Evolutionary conservation across 2,329 filamentous ascomycete species (phyloP).

Genomic region (Aspergillus ochraceus): DNA sequence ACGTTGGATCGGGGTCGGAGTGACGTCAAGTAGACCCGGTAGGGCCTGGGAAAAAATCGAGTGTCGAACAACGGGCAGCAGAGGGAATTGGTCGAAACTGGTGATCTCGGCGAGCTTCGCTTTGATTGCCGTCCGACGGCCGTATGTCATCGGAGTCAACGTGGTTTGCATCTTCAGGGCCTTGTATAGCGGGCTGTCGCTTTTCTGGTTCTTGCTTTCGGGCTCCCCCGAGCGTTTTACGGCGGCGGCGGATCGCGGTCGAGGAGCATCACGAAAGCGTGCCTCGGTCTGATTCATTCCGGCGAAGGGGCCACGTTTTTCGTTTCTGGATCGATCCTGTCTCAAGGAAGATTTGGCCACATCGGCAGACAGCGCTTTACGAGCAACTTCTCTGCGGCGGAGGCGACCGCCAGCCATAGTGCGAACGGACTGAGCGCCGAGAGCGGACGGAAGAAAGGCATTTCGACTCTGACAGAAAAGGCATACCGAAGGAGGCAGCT

Average conservation of each 20-base stretch:
- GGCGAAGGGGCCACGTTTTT: slow-evolving; percentile 56
- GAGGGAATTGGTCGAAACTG: slow-evolving; percentile 76
- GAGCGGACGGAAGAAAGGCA: slow-evolving; percentile 16
- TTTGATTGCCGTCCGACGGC: slow-evolving; percentile 63
- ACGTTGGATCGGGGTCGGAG: slow-evolving; percentile 84
- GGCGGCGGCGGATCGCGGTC: slow-evolving; percentile 39
- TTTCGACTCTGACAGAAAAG: slow-evolving; percentile 32
- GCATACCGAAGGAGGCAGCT: slow-evolving; percentile 30
- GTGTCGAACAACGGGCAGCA: slow-evolving; percentile 70
- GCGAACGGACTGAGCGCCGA: slow-evolving; percentile 31
- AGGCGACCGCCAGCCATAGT: slow-evolving; percentile 31
- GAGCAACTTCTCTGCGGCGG: slow-evolving; percentile 34
- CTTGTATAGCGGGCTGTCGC: slow-evolving; percentile 62
- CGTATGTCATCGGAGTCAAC: slow-evolving; percentile 74
- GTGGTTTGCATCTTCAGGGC: slow-evolving; percentile 92
- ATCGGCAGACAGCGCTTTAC: slow-evolving; percentile 40
- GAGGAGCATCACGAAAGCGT: slow-evolving; percentile 43
- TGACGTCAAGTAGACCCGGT: slow-evolving; percentile 69
- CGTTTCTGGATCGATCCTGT: slow-evolving; percentile 40
- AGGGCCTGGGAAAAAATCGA: slow-evolving; percentile 74
- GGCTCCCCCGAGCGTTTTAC: slow-evolving; percentile 42
- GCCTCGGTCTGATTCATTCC: slow-evolving; percentile 59
- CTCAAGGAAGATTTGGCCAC: slow-evolving; percentile 30
- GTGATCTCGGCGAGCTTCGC: slow-evolving; percentile 64
- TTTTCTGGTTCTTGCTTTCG: slow-evolving; percentile 37